Evolutionary conservation across 2,329 filamentous ascomycete species (phyloP), one percentile per base, ranked within the genome.

Genomic region (Aureobasidium melanogenum): DNA sequence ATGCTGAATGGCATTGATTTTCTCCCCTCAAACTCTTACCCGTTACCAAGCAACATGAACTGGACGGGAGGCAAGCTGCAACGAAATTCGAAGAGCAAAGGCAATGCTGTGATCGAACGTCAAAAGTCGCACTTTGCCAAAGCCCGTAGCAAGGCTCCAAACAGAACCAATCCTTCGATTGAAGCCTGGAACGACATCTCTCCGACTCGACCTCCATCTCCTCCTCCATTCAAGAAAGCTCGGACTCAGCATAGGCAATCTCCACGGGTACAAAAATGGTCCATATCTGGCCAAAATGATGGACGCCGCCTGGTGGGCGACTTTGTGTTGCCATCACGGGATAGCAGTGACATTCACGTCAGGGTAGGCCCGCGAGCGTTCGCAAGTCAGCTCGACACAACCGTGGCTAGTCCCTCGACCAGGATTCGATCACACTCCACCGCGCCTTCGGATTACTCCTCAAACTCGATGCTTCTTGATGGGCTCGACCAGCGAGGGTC

Each of bases 61-160:
- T 80, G 78, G 78, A 80, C 76, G 0, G 78, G 78, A 30, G 78
- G 78, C 5, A 73, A 71, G 30, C 65, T 76, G 34, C 74, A 74
- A 63, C 71, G 73, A 14, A 67, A 70, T 54, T 60, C 61, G 2
- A 73, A 70, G 56, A 72, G 71, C 51, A 71, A 70, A 32, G 70
- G 70, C 62, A 73, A 72, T 60, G 68, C 71, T 17, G 65, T 70
- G 17, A 34, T 72, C 4, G 72, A 75, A 61, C 73, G 71, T 63
- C 78, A 80, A 65, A 79, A 74, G 66, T 73, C 75, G 19, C 74
- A 79, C 64, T 80, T 80, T 62, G 77, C 77, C 5, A 75, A 70
- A 64, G 71, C 69, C 19, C 73, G 76, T 44, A 59, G 63, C 30
- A 68, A 55, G 14, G 28, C 32, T 68, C 8, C 67, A 68, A 41